These are phyloP conservation scores for Xylaria telfairii DNA, from an alignment of 495 filamentous ascomycete species.

Conservation along the genomic window DNA sequence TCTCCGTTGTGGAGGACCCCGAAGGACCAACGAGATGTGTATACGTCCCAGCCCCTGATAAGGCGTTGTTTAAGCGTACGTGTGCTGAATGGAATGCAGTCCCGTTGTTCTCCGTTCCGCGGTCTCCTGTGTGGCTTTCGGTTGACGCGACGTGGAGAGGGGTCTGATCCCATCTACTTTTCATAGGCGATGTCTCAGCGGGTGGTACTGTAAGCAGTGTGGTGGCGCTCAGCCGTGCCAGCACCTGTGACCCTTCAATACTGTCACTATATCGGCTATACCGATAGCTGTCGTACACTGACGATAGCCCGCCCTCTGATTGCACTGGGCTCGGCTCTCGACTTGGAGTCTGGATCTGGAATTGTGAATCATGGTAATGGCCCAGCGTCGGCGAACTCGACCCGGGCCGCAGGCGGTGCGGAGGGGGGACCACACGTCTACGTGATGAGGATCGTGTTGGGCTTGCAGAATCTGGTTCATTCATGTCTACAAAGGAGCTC, in stretches of 20 bases:
- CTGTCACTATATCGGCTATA: conserved; percentile 25
- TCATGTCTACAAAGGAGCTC: neutral
- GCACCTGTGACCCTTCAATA: conserved; percentile 1
- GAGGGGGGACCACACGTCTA: conserved; percentile 26
- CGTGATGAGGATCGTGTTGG: conserved; percentile 33
- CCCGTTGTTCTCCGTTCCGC: neutral
- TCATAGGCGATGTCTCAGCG: neutral
- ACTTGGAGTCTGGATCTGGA: conserved; percentile 11
- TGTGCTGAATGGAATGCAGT: neutral
- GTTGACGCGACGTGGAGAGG: neutral
- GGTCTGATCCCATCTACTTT: conserved; percentile 3
- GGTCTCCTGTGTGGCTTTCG: neutral
- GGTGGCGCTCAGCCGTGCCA: conserved; percentile 10
- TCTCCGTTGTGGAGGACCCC: neutral
- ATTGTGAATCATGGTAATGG: neutral
- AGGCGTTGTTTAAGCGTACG: neutral
- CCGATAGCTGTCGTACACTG: conserved; percentile 40
- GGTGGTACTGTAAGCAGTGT: conserved; percentile 7
- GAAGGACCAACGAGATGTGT: neutral
- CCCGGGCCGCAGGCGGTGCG: conserved; percentile 23
- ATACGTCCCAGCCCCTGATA: neutral
- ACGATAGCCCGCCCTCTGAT: conserved; percentile 38
- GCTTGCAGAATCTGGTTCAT: conserved; percentile 17
- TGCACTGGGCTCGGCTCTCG: conserved; percentile 33
- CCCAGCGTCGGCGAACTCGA: conserved; percentile 25